These are phyloP conservation scores for Diplotaxis tenuifolia DNA, from an alignment of 345 rosid species.

Conservation along the genomic window DNA sequence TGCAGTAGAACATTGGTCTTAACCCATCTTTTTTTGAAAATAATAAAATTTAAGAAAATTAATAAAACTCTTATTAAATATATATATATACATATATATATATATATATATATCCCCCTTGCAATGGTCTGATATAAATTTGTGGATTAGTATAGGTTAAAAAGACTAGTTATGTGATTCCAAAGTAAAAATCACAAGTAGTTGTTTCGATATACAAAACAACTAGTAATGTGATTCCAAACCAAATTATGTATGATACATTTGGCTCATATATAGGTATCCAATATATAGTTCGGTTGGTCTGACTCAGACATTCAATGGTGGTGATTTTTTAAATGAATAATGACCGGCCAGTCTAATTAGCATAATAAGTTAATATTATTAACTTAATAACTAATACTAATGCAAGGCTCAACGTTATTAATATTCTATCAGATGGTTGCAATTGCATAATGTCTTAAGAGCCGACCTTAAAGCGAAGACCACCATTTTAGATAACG, in stretches of 20 bases:
- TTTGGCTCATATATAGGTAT: background rate
- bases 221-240: slow-evolving; percentile 1
- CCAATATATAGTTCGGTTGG: background rate
- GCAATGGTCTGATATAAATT: background rate
- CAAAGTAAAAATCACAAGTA: slow-evolving; percentile 5
- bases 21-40: background rate
- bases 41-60: too few species aligned
- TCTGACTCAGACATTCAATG: background rate
- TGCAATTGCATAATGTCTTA: slow-evolving; percentile 10
- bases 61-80: background rate
- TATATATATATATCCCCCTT: background rate
- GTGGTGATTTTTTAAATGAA: slow-evolving; percentile 11
- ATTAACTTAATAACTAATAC: slow-evolving; percentile 9
- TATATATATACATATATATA: too few species aligned
- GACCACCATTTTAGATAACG: slow-evolving; percentile 20
- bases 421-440: background rate
- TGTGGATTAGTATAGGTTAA: background rate
- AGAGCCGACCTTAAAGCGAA: slow-evolving; percentile 32
- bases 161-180: background rate
- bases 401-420: background rate
- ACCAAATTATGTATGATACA: background rate
- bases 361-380: background rate
- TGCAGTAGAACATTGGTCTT: background rate
- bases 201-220: background rate
- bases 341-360: background rate